Conservation (phyloP, 352 stramenopile species). For the Globisporangium carolinianum region DNA sequence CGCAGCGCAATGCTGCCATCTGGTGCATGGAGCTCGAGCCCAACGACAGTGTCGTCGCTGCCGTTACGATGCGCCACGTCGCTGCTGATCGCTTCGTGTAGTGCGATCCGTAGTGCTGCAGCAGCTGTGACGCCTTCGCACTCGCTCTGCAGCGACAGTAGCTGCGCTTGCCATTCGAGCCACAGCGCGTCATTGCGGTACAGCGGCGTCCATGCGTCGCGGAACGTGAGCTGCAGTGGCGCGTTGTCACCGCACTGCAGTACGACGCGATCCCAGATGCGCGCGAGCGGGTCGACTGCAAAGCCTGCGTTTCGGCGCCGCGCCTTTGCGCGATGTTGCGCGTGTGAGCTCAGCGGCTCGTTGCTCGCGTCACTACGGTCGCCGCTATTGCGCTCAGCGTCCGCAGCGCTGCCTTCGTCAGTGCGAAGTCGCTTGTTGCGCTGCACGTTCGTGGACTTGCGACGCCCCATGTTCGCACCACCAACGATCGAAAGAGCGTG, state of each 20-base stretch:
- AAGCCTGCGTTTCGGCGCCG: not conserved
- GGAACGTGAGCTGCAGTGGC: slow-evolving; percentile 11
- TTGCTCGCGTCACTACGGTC: not conserved
- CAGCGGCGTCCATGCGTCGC: slow-evolving; percentile 1
- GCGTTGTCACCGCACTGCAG: too few species aligned
- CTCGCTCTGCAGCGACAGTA: not conserved
- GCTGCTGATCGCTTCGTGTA: not conserved
- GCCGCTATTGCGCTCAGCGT: not conserved
- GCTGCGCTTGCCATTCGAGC: slow-evolving; percentile 1
- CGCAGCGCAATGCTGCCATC: not conserved
- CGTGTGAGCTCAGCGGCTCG: slow-evolving; percentile 1
- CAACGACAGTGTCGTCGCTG: slow-evolving; percentile 2
- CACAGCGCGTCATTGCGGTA: slow-evolving; percentile 10
- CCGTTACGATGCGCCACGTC: not conserved
- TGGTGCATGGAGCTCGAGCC: slow-evolving; percentile 1
- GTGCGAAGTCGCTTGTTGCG: slow-evolving; percentile 11
- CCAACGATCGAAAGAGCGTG: too few species aligned
- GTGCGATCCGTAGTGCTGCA: not conserved
- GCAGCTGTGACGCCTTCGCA: not conserved
- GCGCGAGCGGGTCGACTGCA: slow-evolving; percentile 3
- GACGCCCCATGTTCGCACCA: slow-evolving; percentile 17
- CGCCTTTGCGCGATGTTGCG: not conserved
- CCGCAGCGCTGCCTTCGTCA: not conserved
- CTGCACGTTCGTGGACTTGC: slow-evolving; percentile 26
- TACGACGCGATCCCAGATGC: not conserved